These are phyloP conservation scores for Closterium sp. DNA, from an alignment of 139 green algal genomes.

Conservation along the genomic window DNA sequence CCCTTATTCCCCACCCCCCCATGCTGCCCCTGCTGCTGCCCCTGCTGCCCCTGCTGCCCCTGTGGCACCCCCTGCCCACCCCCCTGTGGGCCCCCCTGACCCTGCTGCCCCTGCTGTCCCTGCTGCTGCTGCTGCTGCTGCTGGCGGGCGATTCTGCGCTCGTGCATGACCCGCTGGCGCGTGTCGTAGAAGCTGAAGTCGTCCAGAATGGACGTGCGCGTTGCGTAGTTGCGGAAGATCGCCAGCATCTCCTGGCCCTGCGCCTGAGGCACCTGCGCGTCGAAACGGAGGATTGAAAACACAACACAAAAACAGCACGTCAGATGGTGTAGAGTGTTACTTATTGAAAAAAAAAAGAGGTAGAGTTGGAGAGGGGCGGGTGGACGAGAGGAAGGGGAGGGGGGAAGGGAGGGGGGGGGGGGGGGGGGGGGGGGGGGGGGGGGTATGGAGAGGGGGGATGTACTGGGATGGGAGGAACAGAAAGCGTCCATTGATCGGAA, in stretches of 20 bases:
- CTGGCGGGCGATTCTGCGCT: conserved; percentile 11
- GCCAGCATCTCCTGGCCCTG: conserved; percentile 42
- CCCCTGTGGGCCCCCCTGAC: neutral
- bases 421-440: neutral
- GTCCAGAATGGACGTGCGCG: conserved; percentile 47
- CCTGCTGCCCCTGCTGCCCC: neutral
- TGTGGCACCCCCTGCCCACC: neutral
- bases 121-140: conserved; percentile 21
- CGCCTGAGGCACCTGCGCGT: conserved; percentile 18
- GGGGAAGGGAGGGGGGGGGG: no score
- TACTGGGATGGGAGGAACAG: neutral
- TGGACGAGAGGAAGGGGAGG: neutral
- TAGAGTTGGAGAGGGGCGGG: no score
- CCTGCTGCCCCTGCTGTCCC: neutral
- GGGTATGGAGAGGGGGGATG: neutral
- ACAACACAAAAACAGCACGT: no score
- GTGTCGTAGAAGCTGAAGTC: conserved; percentile 54
- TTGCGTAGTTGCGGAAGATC: conserved; percentile 45
- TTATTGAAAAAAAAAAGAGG: neutral
- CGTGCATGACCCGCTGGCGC: conserved; percentile 39
- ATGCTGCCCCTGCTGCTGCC: neutral
- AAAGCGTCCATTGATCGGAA: no score
- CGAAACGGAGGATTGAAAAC: no score
- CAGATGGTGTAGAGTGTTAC: no score
- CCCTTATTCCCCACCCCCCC: neutral